Percentiles rank a stretch among this genome's conserved stretches.
Evolutionary conservation across 2,329 filamentous ascomycete species (phyloP).

Genomic region (Ceratocystis variospora): DNA sequence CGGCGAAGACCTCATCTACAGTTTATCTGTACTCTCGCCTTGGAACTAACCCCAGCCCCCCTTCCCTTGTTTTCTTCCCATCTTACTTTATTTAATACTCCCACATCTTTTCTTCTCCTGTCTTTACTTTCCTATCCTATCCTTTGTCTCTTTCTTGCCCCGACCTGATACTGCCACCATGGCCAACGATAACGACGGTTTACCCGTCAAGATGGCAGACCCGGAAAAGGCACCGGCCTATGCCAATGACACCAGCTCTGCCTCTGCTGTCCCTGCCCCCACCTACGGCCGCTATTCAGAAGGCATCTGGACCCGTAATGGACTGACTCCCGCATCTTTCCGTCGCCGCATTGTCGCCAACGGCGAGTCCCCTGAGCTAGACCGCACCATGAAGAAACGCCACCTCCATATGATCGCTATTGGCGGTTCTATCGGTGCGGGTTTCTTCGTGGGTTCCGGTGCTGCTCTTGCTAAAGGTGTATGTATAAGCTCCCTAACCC

Average conservation of each 20-base stretch:
- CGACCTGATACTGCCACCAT: conserved; percentile 7
- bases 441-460: conserved; percentile 49
- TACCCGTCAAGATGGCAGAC: conserved; percentile 14
- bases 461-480: conserved; percentile 39
- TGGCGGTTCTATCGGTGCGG: conserved; percentile 47
- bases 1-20: conserved; percentile 10
- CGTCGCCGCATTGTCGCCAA: conserved; percentile 27
- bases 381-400: conserved; percentile 39
- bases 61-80: not conserved
- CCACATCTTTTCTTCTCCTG: too few species aligned
- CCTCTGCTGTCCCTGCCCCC: conserved; percentile 9
- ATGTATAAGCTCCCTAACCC: conserved; percentile 22
- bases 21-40: not conserved
- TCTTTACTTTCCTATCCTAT: not conserved
- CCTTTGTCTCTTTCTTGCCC: not conserved
- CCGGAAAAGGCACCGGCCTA: conserved; percentile 17
- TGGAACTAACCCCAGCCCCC: not conserved
- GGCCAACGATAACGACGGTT: conserved; percentile 8
- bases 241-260: conserved; percentile 13
- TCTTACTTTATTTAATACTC: not conserved
- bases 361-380: conserved; percentile 27
- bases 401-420: conserved; percentile 52
- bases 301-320: conserved; percentile 28
- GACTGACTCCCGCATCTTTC: conserved; percentile 30
- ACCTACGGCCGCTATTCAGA: conserved; percentile 21